phyloP scores from a whole-genome alignment of 1,284 basidiomycete genomes.

The Cryptococcus hybrid region DNA sequence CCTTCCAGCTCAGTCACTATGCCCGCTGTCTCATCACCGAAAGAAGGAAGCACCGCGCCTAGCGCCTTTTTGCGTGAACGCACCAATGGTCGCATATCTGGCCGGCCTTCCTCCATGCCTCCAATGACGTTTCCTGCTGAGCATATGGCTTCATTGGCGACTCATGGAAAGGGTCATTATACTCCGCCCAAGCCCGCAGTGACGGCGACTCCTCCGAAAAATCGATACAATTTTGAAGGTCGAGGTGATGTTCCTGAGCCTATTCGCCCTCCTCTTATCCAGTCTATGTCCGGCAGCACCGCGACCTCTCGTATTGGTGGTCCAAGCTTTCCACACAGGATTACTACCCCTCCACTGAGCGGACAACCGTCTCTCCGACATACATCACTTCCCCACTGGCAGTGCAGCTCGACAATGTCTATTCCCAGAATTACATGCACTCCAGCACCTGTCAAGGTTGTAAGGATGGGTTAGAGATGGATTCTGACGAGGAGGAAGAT shows the following conservation, averaged over 20 bases:
- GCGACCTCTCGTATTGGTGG: conserved; percentile 2
- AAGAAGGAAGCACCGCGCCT: conserved; percentile 18
- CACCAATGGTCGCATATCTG: conserved; percentile 34
- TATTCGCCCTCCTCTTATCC: not conserved
- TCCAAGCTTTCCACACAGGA: conserved; percentile 7
- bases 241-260: not conserved
- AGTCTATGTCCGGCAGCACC: conserved; percentile 3
- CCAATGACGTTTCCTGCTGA: conserved; percentile 15
- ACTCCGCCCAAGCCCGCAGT: conserved; percentile 2
- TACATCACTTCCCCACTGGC: conserved; percentile 11
- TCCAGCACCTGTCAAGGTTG: conserved; percentile 26
- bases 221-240: conserved; percentile 1
- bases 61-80: conserved; percentile 39
- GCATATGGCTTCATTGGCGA: conserved; percentile 12
- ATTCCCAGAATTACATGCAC: conserved; percentile 49
- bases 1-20: conserved; percentile 15
- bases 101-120: conserved; percentile 32
- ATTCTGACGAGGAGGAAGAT: conserved; percentile 4
- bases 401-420: conserved; percentile 30
- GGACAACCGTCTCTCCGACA: conserved; percentile 6
- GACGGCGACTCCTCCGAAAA: conserved; percentile 25
- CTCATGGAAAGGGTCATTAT: conserved; percentile 2
- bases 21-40: not conserved
- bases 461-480: conserved; percentile 10
- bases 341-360: not conserved